Percentiles rank a stretch among this genome's conserved stretches.
Evolutionary conservation across 2,329 filamentous ascomycete species (phyloP).

Genomic region (Fusarium haematococcum): DNA sequence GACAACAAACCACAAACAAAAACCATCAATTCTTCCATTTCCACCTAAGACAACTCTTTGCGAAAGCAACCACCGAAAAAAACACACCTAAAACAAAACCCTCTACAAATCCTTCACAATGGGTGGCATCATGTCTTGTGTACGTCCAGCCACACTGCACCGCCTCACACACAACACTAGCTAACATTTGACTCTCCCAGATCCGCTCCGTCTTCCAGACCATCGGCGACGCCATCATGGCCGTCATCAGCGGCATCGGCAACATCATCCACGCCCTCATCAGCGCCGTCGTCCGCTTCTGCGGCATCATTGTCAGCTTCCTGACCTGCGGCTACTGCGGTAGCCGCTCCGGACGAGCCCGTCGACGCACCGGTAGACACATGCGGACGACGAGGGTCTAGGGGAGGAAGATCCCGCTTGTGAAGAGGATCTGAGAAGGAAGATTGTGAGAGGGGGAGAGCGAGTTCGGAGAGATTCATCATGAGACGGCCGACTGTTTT

Average conservation of each 20-base stretch:
- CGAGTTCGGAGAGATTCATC: slow-evolving; percentile 21
- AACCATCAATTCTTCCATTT: background rate
- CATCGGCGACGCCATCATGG: slow-evolving; percentile 75
- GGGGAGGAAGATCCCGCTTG: background rate
- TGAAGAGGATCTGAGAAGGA: background rate
- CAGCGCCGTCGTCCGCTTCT: slow-evolving; percentile 72
- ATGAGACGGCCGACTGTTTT: slow-evolving; percentile 17
- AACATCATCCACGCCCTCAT: slow-evolving; percentile 74
- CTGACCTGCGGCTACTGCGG: slow-evolving; percentile 65
- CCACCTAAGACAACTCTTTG: background rate
- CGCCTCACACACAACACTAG: too few species aligned
- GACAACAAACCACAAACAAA: slow-evolving; percentile 16
- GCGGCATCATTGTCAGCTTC: slow-evolving; percentile 75
- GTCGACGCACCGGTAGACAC: slow-evolving; percentile 25
- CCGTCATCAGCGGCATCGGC: slow-evolving; percentile 75
- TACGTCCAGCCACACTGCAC: slow-evolving; percentile 61
- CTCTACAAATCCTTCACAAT: slow-evolving; percentile 59
- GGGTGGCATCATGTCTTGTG: slow-evolving; percentile 87
- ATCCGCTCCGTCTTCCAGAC: slow-evolving; percentile 70
- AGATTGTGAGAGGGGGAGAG: background rate
- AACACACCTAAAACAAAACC: slow-evolving; percentile 24
- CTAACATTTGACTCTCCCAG: slow-evolving; percentile 51
- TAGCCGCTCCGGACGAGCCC: slow-evolving; percentile 27
- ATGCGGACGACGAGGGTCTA: slow-evolving; percentile 33
- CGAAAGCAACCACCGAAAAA: slow-evolving; percentile 5